Evolutionary conservation across 208 protist species (phyloP).

Genomic region (Trypanosoma cruzi): DNA sequence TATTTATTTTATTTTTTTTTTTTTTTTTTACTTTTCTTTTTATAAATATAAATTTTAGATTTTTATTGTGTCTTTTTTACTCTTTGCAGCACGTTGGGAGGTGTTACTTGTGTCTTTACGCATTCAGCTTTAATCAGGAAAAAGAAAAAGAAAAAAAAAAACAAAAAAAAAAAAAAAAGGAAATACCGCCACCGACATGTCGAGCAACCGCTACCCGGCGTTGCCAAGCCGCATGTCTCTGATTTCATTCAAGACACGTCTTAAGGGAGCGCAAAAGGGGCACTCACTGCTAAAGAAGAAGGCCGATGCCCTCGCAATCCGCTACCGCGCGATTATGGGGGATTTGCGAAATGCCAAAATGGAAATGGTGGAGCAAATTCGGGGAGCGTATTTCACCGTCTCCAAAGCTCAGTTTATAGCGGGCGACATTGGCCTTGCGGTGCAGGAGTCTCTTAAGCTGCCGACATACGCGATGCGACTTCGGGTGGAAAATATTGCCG

Average conservation of each 20-base stretch:
- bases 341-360: slow-evolving; percentile 94
- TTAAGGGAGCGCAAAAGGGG: slow-evolving; percentile 98
- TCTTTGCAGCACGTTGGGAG: background rate
- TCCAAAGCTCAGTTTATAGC: slow-evolving; percentile 97
- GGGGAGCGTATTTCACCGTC: slow-evolving; percentile 95
- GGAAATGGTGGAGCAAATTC: slow-evolving; percentile 87
- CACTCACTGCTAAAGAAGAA: slow-evolving; percentile 99
- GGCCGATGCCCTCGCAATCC: slow-evolving; percentile 98
- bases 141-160: no score
- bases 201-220: slow-evolving; percentile 84
- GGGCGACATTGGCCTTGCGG: slow-evolving; percentile 95
- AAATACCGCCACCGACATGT: slow-evolving; percentile 41
- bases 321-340: slow-evolving; percentile 95
- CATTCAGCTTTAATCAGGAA: no score
- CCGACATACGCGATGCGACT: slow-evolving; percentile 90
- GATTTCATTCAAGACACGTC: slow-evolving; percentile 92
- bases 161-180: no score
- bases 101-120: background rate
- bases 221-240: slow-evolving; percentile 94
- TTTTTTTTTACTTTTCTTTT: slow-evolving; percentile 8
- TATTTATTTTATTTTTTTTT: background rate
- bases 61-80: slow-evolving; percentile 4
- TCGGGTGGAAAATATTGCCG: slow-evolving; percentile 97
- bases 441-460: slow-evolving; percentile 94
- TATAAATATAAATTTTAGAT: slow-evolving; percentile 3